These are phyloP conservation scores for Euryodendron excelsum DNA, from an alignment of 148 eudicot genomes.

Conservation along the genomic window DNA sequence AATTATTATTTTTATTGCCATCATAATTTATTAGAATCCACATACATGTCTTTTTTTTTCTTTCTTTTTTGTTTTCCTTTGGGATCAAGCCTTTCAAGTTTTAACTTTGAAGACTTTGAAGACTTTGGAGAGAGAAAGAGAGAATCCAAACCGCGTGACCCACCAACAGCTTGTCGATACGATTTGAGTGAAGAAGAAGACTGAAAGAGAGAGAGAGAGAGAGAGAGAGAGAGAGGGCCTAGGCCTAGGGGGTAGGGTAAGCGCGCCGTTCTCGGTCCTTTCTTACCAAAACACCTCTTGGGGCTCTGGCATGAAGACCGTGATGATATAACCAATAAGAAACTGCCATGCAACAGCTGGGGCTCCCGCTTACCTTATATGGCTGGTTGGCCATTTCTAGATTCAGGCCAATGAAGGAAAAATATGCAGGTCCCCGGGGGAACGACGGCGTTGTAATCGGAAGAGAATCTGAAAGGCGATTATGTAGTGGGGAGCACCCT, in stretches of 20 bases:
- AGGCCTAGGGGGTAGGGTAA: neutral
- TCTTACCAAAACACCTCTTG: neutral
- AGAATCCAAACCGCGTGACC: neutral
- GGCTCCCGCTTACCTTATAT: neutral
- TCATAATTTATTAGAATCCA: too few species aligned
- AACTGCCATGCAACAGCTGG: neutral
- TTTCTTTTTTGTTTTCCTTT: too few species aligned
- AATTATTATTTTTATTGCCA: too few species aligned
- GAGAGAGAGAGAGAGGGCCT: neutral
- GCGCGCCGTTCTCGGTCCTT: constrained; percentile 3
- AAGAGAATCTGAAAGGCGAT: neutral
- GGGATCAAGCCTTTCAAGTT: neutral
- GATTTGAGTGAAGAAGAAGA: neutral
- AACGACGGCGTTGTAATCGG: neutral
- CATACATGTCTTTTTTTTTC: too few species aligned
- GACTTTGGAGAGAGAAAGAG: neutral
- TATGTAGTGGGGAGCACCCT: neutral
- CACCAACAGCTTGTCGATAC: constrained; percentile 4
- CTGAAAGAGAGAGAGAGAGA: neutral
- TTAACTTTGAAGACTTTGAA: neutral
- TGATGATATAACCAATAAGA: neutral
- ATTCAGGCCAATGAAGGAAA: neutral
- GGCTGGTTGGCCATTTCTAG: neutral
- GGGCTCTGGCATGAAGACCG: neutral
- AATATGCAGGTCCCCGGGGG: neutral